phyloP scores from a whole-genome alignment of 345 rosid species.

The Linum lewisii region DNA sequence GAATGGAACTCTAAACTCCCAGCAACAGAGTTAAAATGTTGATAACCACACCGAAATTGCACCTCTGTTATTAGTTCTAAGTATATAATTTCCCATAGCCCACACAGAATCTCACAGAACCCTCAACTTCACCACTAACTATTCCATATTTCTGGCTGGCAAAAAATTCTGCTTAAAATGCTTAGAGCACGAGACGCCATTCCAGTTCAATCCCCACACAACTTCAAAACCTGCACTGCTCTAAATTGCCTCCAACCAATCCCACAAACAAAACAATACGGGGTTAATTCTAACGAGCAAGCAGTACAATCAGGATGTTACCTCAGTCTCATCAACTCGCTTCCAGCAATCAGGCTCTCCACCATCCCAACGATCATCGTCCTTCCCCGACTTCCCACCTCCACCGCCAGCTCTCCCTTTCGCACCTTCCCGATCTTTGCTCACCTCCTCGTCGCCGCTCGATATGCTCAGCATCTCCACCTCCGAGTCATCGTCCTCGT shows the following conservation, averaged over 20 bases:
- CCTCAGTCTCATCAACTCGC: slow-evolving; percentile 88
- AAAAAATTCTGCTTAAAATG: background rate
- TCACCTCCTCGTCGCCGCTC: slow-evolving; percentile 82
- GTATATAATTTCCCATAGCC: background rate
- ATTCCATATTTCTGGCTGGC: background rate
- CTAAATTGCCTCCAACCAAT: too few relatives aligned
- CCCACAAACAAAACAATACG: too few relatives aligned
- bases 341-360: slow-evolving; percentile 94
- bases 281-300: background rate
- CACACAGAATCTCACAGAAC: background rate
- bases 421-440: slow-evolving; percentile 33
- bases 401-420: slow-evolving; percentile 18
- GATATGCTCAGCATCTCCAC: slow-evolving; percentile 97
- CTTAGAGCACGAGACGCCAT: background rate
- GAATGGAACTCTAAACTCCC: background rate
- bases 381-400: slow-evolving; percentile 32
- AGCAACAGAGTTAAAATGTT: background rate
- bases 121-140: background rate
- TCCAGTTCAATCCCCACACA: background rate
- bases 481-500: slow-evolving; percentile 88
- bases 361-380: slow-evolving; percentile 80
- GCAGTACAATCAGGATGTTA: slow-evolving; percentile 6
- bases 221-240: background rate
- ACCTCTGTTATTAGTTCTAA: background rate
- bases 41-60: background rate